phyloP scores from a whole-genome alignment of 371 early-diverging fungal genomes.

The Saksenaea vasiformis region DNA sequence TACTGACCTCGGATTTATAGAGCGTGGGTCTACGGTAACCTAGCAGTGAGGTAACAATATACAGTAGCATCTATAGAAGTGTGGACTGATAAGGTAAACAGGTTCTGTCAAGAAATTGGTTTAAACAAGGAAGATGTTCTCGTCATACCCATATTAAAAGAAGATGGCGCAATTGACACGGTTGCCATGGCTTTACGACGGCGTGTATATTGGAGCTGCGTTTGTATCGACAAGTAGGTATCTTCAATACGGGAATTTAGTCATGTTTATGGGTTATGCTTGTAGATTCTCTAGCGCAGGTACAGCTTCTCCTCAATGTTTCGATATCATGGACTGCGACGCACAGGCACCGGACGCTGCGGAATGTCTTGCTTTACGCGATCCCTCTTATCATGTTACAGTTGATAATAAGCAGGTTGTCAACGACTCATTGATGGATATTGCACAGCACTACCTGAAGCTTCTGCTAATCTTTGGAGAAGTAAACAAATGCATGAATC shows the following conservation, averaged over 20 bases:
- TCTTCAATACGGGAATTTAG: background rate
- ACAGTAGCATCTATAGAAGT: background rate
- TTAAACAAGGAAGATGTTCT: conserved; percentile 56
- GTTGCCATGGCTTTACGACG: conserved; percentile 56
- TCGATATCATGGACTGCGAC: conserved; percentile 59
- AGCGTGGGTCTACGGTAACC: conserved; percentile 67
- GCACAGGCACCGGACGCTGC: conserved; percentile 50
- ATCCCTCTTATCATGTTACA: conserved; percentile 29
- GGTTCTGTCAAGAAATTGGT: conserved; percentile 55
- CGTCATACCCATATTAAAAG: conserved; percentile 26
- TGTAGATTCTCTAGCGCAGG: conserved; percentile 49
- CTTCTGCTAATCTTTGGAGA: conserved; percentile 50
- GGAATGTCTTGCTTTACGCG: conserved; percentile 45
- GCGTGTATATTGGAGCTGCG: conserved; percentile 64
- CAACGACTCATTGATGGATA: conserved; percentile 36
- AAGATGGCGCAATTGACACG: conserved; percentile 43
- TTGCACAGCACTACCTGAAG: conserved; percentile 27
- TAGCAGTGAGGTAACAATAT: conserved; percentile 48
- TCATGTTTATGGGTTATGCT: background rate
- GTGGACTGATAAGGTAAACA: background rate
- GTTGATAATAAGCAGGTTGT: conserved; percentile 21
- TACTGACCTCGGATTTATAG: conserved; percentile 16
- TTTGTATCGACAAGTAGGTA: conserved; percentile 50
- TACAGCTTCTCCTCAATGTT: conserved; percentile 58
- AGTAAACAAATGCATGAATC: conserved; percentile 50